Evolutionary conservation across 1,284 basidiomycete genomes (phyloP).

Genomic region (Golubevia sp.): DNA sequence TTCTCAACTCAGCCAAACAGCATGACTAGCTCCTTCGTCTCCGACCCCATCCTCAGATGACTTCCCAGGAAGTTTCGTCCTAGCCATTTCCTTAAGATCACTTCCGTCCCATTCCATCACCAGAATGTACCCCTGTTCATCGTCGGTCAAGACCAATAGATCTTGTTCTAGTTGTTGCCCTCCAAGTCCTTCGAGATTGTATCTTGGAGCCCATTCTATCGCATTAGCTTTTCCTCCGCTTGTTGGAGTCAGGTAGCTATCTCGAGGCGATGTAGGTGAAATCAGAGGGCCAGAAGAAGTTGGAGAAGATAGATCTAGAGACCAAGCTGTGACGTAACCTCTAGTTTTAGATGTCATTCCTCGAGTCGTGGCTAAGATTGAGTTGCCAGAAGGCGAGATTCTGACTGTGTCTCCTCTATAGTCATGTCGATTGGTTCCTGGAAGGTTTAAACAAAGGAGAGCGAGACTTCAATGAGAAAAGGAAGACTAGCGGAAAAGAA

Average conservation of each 20-base stretch:
- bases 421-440: background rate
- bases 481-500: background rate
- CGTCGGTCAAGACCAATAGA: conserved; percentile 35
- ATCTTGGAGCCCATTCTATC: conserved; percentile 31
- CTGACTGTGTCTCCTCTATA: conserved; percentile 45
- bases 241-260: conserved; percentile 22
- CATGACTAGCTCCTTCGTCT: conserved; percentile 43
- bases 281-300: background rate
- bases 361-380: conserved; percentile 35
- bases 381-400: conserved; percentile 25
- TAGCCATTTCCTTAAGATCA: conserved; percentile 10
- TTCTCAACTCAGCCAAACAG: conserved; percentile 54
- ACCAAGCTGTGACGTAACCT: conserved; percentile 30
- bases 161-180: conserved; percentile 5
- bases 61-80: conserved; percentile 18
- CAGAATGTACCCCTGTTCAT: conserved; percentile 34
- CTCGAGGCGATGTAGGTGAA: background rate
- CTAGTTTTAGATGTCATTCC: conserved; percentile 18
- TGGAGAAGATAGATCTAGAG: conserved; percentile 2
- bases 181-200: background rate
- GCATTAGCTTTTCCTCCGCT: conserved; percentile 51
- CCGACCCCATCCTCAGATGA: conserved; percentile 4
- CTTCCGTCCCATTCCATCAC: conserved; percentile 23
- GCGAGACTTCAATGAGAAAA: background rate
- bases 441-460: background rate